Evolutionary conservation across 1,284 basidiomycete genomes (phyloP).

Genomic region (Paramarasmius palmivorus): DNA sequence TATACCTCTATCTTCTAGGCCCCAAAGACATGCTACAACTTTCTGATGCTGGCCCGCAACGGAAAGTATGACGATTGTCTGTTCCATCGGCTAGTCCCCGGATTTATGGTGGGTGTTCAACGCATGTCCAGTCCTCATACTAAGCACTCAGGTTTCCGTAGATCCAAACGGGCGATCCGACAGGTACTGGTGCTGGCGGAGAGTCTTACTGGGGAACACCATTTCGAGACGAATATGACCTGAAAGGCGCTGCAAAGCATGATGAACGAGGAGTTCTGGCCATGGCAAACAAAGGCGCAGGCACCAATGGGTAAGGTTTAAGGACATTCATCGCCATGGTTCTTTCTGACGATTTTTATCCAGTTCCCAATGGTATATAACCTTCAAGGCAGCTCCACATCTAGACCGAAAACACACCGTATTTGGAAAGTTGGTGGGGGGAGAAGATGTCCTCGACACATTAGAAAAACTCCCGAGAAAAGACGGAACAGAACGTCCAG

Average conservation of each 20-base stretch:
- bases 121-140: not conserved
- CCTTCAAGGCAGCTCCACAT: constrained; percentile 80
- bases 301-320: constrained; percentile 81
- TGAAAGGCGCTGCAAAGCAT: constrained; percentile 85
- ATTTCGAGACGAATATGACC: constrained; percentile 90
- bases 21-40: constrained; percentile 98
- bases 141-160: constrained; percentile 26
- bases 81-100: constrained; percentile 94
- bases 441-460: constrained; percentile 85
- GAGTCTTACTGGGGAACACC: constrained; percentile 94
- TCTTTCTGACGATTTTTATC: not conserved
- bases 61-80: constrained; percentile 89
- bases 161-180: constrained; percentile 96
- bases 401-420: constrained; percentile 91
- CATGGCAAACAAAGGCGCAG: constrained; percentile 92
- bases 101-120: constrained; percentile 81
- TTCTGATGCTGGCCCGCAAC: constrained; percentile 85
- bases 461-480: constrained; percentile 84
- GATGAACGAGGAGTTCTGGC: constrained; percentile 79
- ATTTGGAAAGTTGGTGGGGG: constrained; percentile 95
- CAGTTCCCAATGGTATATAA: constrained; percentile 90
- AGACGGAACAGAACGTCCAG: constrained; percentile 83
- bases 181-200: constrained; percentile 93
- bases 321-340: too few relatives aligned
- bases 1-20: constrained; percentile 58